Base-by-base conservation (phyloP, 1,284 basidiomycete genomes). In the Boletus smithii region DNA sequence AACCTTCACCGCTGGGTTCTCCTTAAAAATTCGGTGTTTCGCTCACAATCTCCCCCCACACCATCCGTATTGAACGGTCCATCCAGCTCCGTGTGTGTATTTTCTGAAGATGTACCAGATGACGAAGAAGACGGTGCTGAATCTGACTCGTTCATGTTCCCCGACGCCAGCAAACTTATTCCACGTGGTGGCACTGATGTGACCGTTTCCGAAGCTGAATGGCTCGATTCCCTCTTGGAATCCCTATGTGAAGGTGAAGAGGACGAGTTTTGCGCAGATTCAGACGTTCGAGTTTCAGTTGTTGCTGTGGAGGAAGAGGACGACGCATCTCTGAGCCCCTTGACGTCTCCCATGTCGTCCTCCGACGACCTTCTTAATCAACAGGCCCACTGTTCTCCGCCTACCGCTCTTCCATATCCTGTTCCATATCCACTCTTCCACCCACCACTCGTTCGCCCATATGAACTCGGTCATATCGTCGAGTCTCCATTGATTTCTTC, bases 1-100 rank as follows among this genome's bases (percentile, higher is more conserved):
- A 87, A 80, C 70, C 77, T 90, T 70, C 85, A 87, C 65, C 85
- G 87, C 65, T 88, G 85, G 84, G 87, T 90, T 47, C 75, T 90
- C 49, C 76, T 90, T 66, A 88, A 88, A 84, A 90, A 90, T 68
- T 88, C 84, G 31, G 76, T 89, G 56, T 69, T 79, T 54, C 74
- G 71, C 60, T 76, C 79, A 57, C 73, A 74, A 48, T 67, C 74
- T 57, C 65, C 54, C 41, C 49, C 59, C 31, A 49, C 68, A 30
- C 56, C 65, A 42, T 62, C 66, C 56, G 50, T 68, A 46, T 53
- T 65, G 50, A 57, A 59, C 43, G 53, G 58, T 48, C 53, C 63
- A 42, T 51, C 61, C 51, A 53, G 50, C 40, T 48, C 57, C 32
- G 8, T 53, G 67, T 71, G 70, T 67, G 58, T 70, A 54, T 67